Evolutionary conservation across 345 rosid species (phyloP).

Genomic region (Arabidopsis thaliana): TAIR10.1 NC_003076.8:4773501-4774000

Average conservation of each 20-base stretch:
- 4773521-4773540: constrained; percentile 68
- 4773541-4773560: constrained; percentile 71
- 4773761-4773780: constrained; percentile 61
- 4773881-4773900: constrained; percentile 58
- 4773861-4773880: constrained; percentile 68
- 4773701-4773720: constrained; percentile 61
- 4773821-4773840: constrained; percentile 57
- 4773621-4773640: constrained; percentile 72
- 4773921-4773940: constrained; percentile 59
- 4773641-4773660: constrained; percentile 70
- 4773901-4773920: constrained; percentile 77
- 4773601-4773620: constrained; percentile 71
- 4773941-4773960: constrained; percentile 66
- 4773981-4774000: constrained; percentile 73
- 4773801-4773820: constrained; percentile 60
- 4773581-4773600: constrained; percentile 61
- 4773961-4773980: constrained; percentile 75
- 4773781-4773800: constrained; percentile 58
- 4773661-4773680: constrained; percentile 59
- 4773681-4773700: constrained; percentile 57
- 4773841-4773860: constrained; percentile 58
- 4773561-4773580: constrained; percentile 59
- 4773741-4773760: constrained; percentile 57
- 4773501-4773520: constrained; percentile 60
- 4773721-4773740: constrained; percentile 63